phyloP scores from a whole-genome alignment of 2,329 filamentous ascomycete species.

The Cordyceps javanica region DNA sequence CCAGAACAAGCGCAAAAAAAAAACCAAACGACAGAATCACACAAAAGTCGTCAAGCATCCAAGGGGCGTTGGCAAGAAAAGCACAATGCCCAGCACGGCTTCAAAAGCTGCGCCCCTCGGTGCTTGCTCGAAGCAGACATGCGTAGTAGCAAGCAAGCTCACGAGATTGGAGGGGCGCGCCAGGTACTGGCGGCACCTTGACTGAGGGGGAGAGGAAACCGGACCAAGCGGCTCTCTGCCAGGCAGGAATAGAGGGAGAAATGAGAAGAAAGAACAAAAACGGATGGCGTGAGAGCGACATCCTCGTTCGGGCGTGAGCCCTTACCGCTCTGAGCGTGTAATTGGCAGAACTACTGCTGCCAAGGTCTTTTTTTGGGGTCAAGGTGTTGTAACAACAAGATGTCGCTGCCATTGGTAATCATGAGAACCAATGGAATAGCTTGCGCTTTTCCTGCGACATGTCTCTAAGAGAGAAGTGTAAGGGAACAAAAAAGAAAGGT shows the following conservation, averaged over 20 bases:
- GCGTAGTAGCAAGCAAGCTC: no score
- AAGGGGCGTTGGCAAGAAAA: no score
- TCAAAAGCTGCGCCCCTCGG: not conserved
- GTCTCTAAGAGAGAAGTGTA: not conserved
- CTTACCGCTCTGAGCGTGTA: constrained; percentile 4
- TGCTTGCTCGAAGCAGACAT: not conserved
- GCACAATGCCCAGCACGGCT: constrained; percentile 12
- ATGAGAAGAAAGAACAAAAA: not conserved
- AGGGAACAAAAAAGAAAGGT: not conserved
- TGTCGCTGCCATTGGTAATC: not conserved
- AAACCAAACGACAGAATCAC: no score
- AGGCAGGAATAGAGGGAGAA: no score
- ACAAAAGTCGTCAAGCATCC: no score
- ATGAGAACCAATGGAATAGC: not conserved
- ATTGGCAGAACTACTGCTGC: not conserved
- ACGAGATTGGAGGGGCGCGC: not conserved
- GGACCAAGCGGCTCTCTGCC: not conserved
- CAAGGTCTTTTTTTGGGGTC: not conserved
- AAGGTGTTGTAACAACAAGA: not conserved
- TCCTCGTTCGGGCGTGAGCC: constrained; percentile 9
- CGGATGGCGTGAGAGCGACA: not conserved
- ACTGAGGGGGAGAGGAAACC: not conserved
- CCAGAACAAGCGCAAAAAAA: no score
- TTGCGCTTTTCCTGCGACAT: constrained; percentile 3
- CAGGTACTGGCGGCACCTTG: not conserved